These are phyloP conservation scores for Tagetes patula DNA, from an alignment of 129 eudicot species.

Conservation along the genomic window DNA sequence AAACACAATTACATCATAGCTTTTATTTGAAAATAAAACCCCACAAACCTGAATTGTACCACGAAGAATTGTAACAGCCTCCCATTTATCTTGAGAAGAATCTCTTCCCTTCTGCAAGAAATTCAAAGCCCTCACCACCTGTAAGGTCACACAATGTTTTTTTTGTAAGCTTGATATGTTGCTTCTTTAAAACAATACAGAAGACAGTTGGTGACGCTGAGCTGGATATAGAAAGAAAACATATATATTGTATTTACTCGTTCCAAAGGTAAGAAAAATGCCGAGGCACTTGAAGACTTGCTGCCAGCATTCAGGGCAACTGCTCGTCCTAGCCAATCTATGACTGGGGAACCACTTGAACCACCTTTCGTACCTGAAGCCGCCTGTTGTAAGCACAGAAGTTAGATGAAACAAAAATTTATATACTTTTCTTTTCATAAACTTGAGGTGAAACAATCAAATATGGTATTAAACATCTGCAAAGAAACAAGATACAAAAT, in stretches of 20 bases:
- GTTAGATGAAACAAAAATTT: neutral
- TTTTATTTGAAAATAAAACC: slow-evolving; percentile 8
- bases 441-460: slow-evolving; percentile 17
- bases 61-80: slow-evolving; percentile 82
- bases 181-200: neutral
- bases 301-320: slow-evolving; percentile 98
- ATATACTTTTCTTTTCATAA: neutral
- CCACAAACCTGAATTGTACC: slow-evolving; percentile 97
- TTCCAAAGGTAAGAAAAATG: slow-evolving; percentile 90
- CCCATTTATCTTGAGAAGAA: slow-evolving; percentile 64
- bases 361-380: slow-evolving; percentile 99
- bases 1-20: neutral
- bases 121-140: slow-evolving; percentile 90
- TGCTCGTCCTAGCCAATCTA: slow-evolving; percentile 96
- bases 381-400: slow-evolving; percentile 49
- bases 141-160: slow-evolving; percentile 26
- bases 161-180: neutral
- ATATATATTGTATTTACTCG: slow-evolving; percentile 46
- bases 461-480: neutral
- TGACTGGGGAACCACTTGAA: slow-evolving; percentile 98
- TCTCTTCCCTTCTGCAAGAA: slow-evolving; percentile 80
- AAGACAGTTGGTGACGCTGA: neutral
- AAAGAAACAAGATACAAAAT: neutral
- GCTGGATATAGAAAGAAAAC: neutral
- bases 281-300: slow-evolving; percentile 96